Percentiles rank a stretch among this genome's conserved stretches.
phyloP scores from a whole-genome alignment of 2,329 filamentous ascomycete genomes.

The Teratosphaeria epicoccoides region DNA sequence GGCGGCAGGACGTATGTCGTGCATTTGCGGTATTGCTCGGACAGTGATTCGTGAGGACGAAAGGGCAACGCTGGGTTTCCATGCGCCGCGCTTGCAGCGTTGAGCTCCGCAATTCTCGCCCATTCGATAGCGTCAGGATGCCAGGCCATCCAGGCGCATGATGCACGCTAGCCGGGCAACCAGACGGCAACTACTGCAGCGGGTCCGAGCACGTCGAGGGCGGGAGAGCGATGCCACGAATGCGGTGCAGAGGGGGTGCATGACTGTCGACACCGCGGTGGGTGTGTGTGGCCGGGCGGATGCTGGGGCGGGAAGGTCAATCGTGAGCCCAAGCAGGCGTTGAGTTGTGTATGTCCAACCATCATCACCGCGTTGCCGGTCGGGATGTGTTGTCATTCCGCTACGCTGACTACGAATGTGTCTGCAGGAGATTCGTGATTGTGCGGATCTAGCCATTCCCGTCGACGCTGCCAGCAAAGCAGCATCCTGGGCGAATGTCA shows the following conservation, averaged over 20 bases:
- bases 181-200: constrained; percentile 17
- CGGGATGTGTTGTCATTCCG: neutral
- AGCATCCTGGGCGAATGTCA: too few species aligned
- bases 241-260: neutral
- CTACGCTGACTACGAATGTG: neutral
- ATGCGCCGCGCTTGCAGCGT: constrained; percentile 8
- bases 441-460: neutral
- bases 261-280: too few species aligned
- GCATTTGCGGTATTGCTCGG: constrained; percentile 15
- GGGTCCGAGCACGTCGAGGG: constrained; percentile 16
- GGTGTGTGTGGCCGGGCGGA: too few species aligned
- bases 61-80: too few species aligned
- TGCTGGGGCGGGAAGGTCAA: too few species aligned
- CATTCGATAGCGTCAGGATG: constrained; percentile 14
- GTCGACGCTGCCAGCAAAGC: neutral
- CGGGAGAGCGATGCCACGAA: constrained; percentile 2
- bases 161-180: constrained; percentile 11
- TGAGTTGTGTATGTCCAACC: too few species aligned
- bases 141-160: constrained; percentile 10
- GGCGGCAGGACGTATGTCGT: constrained; percentile 14
- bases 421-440: neutral
- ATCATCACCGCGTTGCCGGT: neutral
- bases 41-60: too few species aligned
- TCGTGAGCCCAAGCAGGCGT: too few species aligned
- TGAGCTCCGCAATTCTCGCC: constrained; percentile 10